These are phyloP conservation scores for Filobasidium floriforme DNA, from an alignment of 768 basidiomycete genomes.

Conservation along the genomic window DNA sequence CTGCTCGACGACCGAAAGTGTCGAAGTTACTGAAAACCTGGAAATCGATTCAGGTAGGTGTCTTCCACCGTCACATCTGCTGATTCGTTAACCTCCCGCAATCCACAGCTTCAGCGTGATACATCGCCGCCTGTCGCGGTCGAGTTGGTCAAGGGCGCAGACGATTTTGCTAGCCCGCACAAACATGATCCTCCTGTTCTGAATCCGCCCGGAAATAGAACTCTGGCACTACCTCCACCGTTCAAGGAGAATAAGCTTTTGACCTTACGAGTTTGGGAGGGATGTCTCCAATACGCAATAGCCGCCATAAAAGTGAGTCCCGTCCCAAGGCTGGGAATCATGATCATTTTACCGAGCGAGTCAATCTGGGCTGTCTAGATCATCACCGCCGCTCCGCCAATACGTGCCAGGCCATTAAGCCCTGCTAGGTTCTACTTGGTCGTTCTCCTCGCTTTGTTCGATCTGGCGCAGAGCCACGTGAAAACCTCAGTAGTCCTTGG, in stretches of 20 bases:
- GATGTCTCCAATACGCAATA: neutral
- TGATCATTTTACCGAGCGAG: neutral
- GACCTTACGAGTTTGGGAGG: neutral
- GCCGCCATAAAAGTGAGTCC: neutral
- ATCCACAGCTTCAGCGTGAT: neutral
- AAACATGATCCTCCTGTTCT: neutral
- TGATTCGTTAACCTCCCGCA: neutral
- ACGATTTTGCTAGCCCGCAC: neutral
- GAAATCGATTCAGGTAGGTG: constrained; percentile 5
- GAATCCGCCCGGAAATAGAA: neutral
- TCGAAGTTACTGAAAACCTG: constrained; percentile 53
- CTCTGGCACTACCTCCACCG: neutral
- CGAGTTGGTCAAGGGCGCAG: neutral
- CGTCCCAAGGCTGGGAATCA: neutral
- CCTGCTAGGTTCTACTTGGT: neutral
- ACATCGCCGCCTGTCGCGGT: neutral
- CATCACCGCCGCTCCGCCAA: neutral
- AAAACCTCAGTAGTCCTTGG: too few species aligned
- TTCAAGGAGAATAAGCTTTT: neutral
- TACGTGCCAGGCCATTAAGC: neutral
- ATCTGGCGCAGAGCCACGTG: neutral
- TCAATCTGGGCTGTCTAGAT: neutral
- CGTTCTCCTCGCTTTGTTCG: neutral
- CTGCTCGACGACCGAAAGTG: constrained; percentile 60
- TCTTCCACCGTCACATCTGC: neutral